phyloP scores from a whole-genome alignment of 2,329 filamentous ascomycete species.

The Penicillium sp. region DNA sequence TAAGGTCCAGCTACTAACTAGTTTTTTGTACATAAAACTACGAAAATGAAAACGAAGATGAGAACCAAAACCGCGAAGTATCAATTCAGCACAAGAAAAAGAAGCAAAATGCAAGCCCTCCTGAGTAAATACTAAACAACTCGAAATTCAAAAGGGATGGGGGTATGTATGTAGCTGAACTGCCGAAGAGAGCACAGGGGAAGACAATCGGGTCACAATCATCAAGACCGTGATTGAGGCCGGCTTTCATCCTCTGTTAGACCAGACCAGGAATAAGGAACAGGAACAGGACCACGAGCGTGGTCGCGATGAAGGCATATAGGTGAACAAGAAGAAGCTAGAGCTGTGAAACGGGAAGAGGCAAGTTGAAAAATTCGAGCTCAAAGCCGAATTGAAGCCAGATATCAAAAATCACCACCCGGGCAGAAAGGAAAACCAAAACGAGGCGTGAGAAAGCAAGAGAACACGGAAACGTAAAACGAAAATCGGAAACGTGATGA shows the following conservation, averaged over 20 bases:
- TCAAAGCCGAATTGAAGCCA: slow-evolving; percentile 8
- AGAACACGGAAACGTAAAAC: not conserved
- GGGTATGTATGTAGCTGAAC: slow-evolving; percentile 29
- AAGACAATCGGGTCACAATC: slow-evolving; percentile 7
- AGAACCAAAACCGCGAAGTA: slow-evolving; percentile 2
- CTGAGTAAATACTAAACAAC: slow-evolving; percentile 2
- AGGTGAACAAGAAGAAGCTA: not conserved
- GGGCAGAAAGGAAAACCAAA: slow-evolving; percentile 9
- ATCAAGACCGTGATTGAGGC: slow-evolving; percentile 7
- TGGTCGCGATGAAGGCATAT: not conserved
- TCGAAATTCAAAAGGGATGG: slow-evolving; percentile 12
- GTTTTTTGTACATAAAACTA: not conserved
- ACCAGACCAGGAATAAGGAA: slow-evolving; percentile 3
- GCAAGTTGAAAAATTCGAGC: slow-evolving; percentile 2
- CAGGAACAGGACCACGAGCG: slow-evolving; percentile 5
- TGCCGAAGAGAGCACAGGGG: slow-evolving; percentile 9
- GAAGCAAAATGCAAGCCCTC: slow-evolving; percentile 19
- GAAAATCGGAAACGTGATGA: not conserved
- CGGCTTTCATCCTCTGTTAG: slow-evolving; percentile 13
- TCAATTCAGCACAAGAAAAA: slow-evolving; percentile 3
- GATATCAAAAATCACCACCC: slow-evolving; percentile 12
- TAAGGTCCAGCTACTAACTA: not conserved
- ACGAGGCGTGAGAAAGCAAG: not conserved
- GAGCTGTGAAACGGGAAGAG: not conserved
- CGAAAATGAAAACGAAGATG: not conserved